Percentiles rank a stretch among this genome's conserved stretches.
Evolutionary conservation across 108 stramenopile genomes (phyloP).

Genomic region (Cylindrotheca fusiformis): DNA sequence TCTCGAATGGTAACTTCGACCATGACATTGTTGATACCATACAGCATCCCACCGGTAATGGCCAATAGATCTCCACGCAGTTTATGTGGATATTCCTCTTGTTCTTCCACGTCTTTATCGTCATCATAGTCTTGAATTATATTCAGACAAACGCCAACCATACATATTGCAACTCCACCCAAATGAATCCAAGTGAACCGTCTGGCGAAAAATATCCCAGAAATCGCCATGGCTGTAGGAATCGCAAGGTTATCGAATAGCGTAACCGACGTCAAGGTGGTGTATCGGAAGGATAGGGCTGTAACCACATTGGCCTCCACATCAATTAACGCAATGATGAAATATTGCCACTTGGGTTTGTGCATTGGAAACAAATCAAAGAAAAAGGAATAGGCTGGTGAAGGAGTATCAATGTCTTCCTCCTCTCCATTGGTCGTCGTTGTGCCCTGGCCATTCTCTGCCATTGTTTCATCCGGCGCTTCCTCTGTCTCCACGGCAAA

Average conservation of each 20-base stretch:
- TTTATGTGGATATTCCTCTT: slow-evolving; percentile 66
- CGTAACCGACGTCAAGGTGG: slow-evolving; percentile 89
- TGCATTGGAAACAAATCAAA: slow-evolving; percentile 34
- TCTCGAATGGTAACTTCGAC: slow-evolving; percentile 64
- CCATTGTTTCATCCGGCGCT: not conserved
- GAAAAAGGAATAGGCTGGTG: slow-evolving; percentile 8
- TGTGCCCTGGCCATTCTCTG: not conserved
- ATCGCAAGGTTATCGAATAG: slow-evolving; percentile 93
- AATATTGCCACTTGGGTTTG: slow-evolving; percentile 47
- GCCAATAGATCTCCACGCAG: slow-evolving; percentile 83
- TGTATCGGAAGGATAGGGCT: slow-evolving; percentile 86
- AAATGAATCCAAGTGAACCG: slow-evolving; percentile 67
- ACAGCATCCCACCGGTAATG: slow-evolving; percentile 84
- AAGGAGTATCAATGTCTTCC: not conserved
- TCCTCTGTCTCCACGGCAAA: slow-evolving; percentile 1
- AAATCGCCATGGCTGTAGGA: slow-evolving; percentile 90
- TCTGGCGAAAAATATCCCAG: slow-evolving; percentile 60
- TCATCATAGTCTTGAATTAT: slow-evolving; percentile 77
- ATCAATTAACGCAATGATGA: slow-evolving; percentile 80
- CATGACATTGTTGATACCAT: slow-evolving; percentile 85
- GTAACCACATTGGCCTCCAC: slow-evolving; percentile 92
- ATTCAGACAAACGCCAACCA: slow-evolving; percentile 78
- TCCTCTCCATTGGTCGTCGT: not conserved
- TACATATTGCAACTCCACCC: slow-evolving; percentile 76
- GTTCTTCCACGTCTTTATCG: slow-evolving; percentile 17